Evolutionary conservation across 495 filamentous ascomycete species (phyloP).

Genomic region (Penicillium ochrochloron): DNA sequence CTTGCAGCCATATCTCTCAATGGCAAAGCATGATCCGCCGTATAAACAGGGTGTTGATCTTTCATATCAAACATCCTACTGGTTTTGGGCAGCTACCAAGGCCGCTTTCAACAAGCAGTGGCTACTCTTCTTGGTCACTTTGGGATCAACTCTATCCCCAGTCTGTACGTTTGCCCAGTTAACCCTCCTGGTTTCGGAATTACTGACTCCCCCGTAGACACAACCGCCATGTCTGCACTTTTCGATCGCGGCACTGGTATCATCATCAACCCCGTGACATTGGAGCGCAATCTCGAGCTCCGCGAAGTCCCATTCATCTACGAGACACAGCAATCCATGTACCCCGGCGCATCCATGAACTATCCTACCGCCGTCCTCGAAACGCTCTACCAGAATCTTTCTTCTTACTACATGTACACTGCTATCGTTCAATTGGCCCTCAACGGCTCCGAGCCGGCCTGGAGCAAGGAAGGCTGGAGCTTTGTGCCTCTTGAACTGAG

Average conservation of each 20-base stretch:
- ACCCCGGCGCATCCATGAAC: slow-evolving; percentile 14
- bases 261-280: slow-evolving; percentile 16
- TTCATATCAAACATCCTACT: slow-evolving; percentile 39
- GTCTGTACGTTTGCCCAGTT: slow-evolving; percentile 35
- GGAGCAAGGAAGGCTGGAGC: slow-evolving; percentile 44
- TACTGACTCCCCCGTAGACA: slow-evolving; percentile 28
- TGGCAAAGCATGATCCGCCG: slow-evolving; percentile 27
- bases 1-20: slow-evolving; percentile 39
- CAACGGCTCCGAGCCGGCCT: slow-evolving; percentile 37
- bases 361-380: slow-evolving; percentile 13
- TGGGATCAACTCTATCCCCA: slow-evolving; percentile 34
- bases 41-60: slow-evolving; percentile 24
- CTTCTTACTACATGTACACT: slow-evolving; percentile 36
- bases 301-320: slow-evolving; percentile 26
- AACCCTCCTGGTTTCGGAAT: background rate
- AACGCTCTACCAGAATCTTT: slow-evolving; percentile 25
- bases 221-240: slow-evolving; percentile 44
- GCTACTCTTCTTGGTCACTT: slow-evolving; percentile 36
- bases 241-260: slow-evolving; percentile 29
- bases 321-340: slow-evolving; percentile 4
- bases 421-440: slow-evolving; percentile 36
- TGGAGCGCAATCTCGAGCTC: slow-evolving; percentile 25
- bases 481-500: slow-evolving; percentile 35
- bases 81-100: slow-evolving; percentile 35
- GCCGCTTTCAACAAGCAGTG: slow-evolving; percentile 37